Percentiles rank a stretch among this genome's conserved stretches.
These are phyloP conservation scores for Manihot esculenta DNA, from an alignment of 441 rosid genomes.

Conservation along the genomic window DNA sequence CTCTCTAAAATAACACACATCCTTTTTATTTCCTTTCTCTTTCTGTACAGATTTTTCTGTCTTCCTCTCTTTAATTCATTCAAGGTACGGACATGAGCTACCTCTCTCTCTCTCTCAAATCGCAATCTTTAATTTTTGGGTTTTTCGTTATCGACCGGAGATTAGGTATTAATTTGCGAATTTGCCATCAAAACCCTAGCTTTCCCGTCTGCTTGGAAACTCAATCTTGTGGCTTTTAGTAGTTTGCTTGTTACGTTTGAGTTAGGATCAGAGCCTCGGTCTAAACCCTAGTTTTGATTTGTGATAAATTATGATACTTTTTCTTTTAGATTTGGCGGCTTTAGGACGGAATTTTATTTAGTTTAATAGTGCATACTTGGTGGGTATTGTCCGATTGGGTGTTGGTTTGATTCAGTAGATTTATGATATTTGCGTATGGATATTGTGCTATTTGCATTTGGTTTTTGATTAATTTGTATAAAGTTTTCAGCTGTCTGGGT, in stretches of 20 bases:
- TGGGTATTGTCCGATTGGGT: conserved; percentile 22
- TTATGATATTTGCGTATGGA: conserved; percentile 24
- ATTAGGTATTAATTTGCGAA: conserved; percentile 29
- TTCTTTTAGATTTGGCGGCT: conserved; percentile 26
- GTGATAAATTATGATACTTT: conserved; percentile 19
- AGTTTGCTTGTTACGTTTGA: conserved; percentile 25
- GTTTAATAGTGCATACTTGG: conserved; percentile 16
- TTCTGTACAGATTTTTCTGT: background rate
- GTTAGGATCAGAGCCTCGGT: conserved; percentile 30
- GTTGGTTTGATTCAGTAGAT: conserved; percentile 28
- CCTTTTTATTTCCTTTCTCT: background rate
- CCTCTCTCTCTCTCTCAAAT: background rate
- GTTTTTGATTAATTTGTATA: conserved; percentile 7
- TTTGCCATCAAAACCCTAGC: conserved; percentile 62
- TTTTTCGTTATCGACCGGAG: conserved; percentile 15
- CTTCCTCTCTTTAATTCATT: conserved; percentile 32
- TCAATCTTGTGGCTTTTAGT: conserved; percentile 15
- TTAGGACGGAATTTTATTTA: conserved; percentile 10
- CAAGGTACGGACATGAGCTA: conserved; percentile 24
- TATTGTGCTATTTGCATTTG: conserved; percentile 18
- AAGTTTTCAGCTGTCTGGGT: conserved; percentile 29
- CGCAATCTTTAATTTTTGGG: conserved; percentile 3
- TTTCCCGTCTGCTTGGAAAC: conserved; percentile 17
- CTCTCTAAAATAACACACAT: background rate
- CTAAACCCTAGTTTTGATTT: conserved; percentile 47